Evolutionary conservation across 176 grass and related monocot species (phyloP).

Genomic region (Musa acuminata): DNA sequence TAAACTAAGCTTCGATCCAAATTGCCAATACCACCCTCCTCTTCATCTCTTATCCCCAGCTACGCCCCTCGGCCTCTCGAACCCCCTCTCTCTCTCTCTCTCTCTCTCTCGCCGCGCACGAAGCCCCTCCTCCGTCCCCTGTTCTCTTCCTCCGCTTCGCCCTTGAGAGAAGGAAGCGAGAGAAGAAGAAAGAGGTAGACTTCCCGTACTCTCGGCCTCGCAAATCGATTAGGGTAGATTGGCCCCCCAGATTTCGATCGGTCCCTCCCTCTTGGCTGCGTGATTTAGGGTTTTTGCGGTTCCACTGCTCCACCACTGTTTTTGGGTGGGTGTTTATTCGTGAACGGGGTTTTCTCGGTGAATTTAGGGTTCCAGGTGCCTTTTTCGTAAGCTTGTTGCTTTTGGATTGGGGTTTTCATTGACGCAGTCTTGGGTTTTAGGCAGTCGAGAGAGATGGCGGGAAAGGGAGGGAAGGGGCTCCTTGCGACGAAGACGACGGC

Average conservation of each 20-base stretch:
- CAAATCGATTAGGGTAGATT: not conserved
- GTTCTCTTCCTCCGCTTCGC: too few relatives aligned
- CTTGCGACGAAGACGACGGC: slow-evolving; percentile 20
- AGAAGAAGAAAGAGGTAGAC: not conserved
- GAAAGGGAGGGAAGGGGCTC: slow-evolving; percentile 18
- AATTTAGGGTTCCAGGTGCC: not conserved
- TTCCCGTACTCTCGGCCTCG: not conserved
- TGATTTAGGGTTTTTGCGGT: not conserved
- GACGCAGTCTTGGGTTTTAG: not conserved
- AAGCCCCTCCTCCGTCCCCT: too few relatives aligned
- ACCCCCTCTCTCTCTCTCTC: too few relatives aligned
- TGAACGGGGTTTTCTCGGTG: not conserved
- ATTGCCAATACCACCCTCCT: too few relatives aligned
- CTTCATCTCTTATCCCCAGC: too few relatives aligned
- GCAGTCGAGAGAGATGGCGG: slow-evolving; percentile 8
- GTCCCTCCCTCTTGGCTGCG: not conserved
- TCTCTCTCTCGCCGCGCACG: too few relatives aligned
- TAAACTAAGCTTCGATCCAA: too few relatives aligned
- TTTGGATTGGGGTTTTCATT: not conserved
- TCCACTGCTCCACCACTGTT: not conserved
- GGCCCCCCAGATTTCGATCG: not conserved
- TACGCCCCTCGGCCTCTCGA: too few relatives aligned
- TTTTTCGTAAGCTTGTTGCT: not conserved
- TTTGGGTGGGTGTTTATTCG: not conserved
- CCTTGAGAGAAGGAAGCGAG: too few relatives aligned